These are phyloP conservation scores for Isabelozyma rhagii DNA, from an alignment of 805 yeast genomes.

Conservation along the genomic window DNA sequence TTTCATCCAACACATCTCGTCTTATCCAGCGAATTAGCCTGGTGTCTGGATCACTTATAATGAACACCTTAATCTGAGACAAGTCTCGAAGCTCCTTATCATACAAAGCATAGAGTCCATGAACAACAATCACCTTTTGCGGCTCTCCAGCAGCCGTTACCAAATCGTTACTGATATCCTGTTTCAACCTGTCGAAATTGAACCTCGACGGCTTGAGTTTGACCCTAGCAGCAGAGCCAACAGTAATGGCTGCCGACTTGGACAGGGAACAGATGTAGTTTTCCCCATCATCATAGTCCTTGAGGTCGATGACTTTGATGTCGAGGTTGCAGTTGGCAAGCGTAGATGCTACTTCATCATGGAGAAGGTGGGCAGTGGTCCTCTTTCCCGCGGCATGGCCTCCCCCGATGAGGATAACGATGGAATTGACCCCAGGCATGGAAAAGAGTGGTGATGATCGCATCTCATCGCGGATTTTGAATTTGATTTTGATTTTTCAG, in stretches of 20 bases:
- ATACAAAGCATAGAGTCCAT: slow-evolving; percentile 79
- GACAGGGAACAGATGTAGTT: slow-evolving; percentile 1
- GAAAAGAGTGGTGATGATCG: not conserved
- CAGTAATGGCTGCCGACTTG: slow-evolving; percentile 26
- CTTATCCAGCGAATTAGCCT: slow-evolving; percentile 77
- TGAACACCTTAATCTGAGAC: slow-evolving; percentile 66
- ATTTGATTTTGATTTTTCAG: not conserved
- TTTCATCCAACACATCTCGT: slow-evolving; percentile 28
- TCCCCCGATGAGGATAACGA: slow-evolving; percentile 54
- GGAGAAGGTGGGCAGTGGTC: slow-evolving; percentile 35
- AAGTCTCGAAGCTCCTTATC: slow-evolving; percentile 51
- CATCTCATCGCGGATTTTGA: not conserved
- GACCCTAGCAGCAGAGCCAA: slow-evolving; percentile 14
- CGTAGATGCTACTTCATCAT: slow-evolving; percentile 19
- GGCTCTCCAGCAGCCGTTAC: slow-evolving; percentile 15
- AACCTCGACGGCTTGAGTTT: slow-evolving; percentile 40
- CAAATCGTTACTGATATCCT: slow-evolving; percentile 9
- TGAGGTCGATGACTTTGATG: slow-evolving; percentile 44
- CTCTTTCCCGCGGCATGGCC: slow-evolving; percentile 60
- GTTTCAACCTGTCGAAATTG: slow-evolving; percentile 27
- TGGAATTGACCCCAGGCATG: not conserved
- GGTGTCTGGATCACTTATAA: slow-evolving; percentile 84
- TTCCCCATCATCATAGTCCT: slow-evolving; percentile 25
- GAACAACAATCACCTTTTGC: slow-evolving; percentile 44
- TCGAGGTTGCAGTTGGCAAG: slow-evolving; percentile 9